Base-by-base conservation (phyloP, 177 flowering plant species). In the Vitis hybrid region DNA sequence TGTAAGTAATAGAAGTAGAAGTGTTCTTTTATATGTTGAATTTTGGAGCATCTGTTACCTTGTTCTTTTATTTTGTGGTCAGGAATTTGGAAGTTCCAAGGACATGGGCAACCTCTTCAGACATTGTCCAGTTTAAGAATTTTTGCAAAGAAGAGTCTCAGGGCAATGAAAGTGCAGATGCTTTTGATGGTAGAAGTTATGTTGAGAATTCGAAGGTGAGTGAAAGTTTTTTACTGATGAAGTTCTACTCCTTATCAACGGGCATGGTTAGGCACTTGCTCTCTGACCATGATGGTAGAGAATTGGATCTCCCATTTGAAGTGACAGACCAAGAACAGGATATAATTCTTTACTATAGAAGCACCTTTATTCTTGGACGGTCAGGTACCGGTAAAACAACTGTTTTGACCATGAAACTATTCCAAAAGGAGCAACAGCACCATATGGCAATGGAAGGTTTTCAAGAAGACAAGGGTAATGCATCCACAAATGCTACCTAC, bases 371-470 rank as follows among this genome's bases (percentile, higher is more conserved):
- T 22, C 74, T 90, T 33, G 97, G 97, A 58, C 75, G 97, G 48
- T 92, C 97, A 1, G 96, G 97, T 3, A 92, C 97, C 0, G 96
- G 98, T 48, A 92, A 92, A 73, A 92, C 98, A 1, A 90, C 96
- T 31, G 84, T 90, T 45, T 73, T 92, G 60, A 88, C 93, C 1
- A 86, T 84, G 90, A 92, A 90, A 67, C 67, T 92, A 56, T 73
- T 77, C 67, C 53, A 68, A 62, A 78, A 74, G 19, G 89, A 87
- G 66, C 81, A 84, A 58, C 73, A 65, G 5, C 70, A 82, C 52
- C 73, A 63, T 59, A 22, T 83, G 49, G 81, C 86, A 29, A 55
- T 45, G 1, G 68, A 83, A 68, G 86, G 85, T 56, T 33, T 76
- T 26, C n/a, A 16, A 63, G 75, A 65, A 18, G 71, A 48, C n/a